Evolutionary conservation across 192 early-diverging fungal species (phyloP), one percentile per base, ranked within the genome.

Genomic region (Umbelopsis isabellina): DNA sequence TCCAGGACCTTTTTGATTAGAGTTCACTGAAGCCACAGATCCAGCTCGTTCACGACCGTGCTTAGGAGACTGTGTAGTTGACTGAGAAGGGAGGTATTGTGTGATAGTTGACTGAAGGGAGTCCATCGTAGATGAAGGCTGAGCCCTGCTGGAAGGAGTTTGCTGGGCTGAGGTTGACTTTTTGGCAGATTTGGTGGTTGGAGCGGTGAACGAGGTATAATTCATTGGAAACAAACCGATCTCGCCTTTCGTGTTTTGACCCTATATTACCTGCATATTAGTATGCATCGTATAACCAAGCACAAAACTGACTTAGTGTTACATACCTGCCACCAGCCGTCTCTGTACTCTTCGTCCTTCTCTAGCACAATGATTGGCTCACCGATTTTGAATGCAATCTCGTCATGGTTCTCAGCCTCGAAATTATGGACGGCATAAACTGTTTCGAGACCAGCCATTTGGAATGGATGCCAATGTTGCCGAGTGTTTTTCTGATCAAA

Each of bases 281-380:
- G 20, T 49, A 49, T 20, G 48, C 48, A 49, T 49, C 4, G 20
- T 16, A 20, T 21, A 49, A 49, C 15, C 18, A 49, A 0, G 20
- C 21, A 23, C 51, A 53, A 9, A 35, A 27, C 4, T 2, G 27
- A 10, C 16, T 61, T 18, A 11, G 11, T 46, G n/a, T 33, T 21
- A 35, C 15, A 15, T 76, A 89, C 90, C 81, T 87, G 84, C 92
- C 92, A 93, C 92, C 92, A 93, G 27, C 92, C 92, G 73, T 93
- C 92, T 20, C 81, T 78, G 74, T 84, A 92, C n/a, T 81, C 76
- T 21, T 91, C 90, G 61, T 93, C 92, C 49, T 81, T 85, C 68
- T 92, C 89, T 9, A 92, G 68, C 0, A 93, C 87, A 21, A 91
- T 77, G 8, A 93, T 80, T 15, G 86, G 84, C 47, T 93, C 92